Base-by-base conservation (phyloP, 225 moss, liverwort and hornwort species). In the Takakia lepidozioides region DNA sequence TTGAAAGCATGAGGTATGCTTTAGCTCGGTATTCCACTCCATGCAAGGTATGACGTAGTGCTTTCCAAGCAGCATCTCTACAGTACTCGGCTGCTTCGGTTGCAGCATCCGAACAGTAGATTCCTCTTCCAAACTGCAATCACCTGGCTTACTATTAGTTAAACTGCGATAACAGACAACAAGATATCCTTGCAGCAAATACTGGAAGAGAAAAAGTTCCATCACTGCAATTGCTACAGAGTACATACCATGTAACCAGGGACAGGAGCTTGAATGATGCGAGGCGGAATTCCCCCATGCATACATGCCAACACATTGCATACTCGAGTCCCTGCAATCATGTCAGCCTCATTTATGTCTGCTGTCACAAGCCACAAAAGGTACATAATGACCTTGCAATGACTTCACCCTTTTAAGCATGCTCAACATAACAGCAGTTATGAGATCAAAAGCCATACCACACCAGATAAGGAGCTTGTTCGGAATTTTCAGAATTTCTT, bases 121-220 rank as follows among this genome's bases (percentile, higher is more conserved):
- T 24, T 3, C 83, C 83, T 42, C 69, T 68, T 15, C 83, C 83
- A 39, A 83, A 78, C 83, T 82, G 64, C 59, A 43, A 29, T n/a
- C n/a, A n/a, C n/a, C n/a, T n/a, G n/a, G n/a, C n/a, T n/a, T n/a
- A n/a, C n/a, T n/a, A n/a, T n/a, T n/a, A n/a, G n/a, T n/a, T n/a
- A n/a, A n/a, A n/a, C n/a, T n/a, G n/a, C n/a, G n/a, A n/a, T n/a
- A n/a, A n/a, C n/a, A n/a, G n/a, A n/a, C n/a, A n/a, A n/a, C n/a
- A n/a, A n/a, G n/a, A n/a, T n/a, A n/a, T n/a, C n/a, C n/a, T n/a
- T n/a, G n/a, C n/a, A n/a, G n/a, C n/a, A n/a, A n/a, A n/a, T n/a
- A n/a, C n/a, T n/a, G n/a, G n/a, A n/a, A n/a, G n/a, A n/a, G n/a
- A n/a, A n/a, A n/a, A n/a, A n/a, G n/a, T n/a, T n/a, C n/a, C n/a